These are phyloP conservation scores for Termitomyces sp. DNA, from an alignment of 768 basidiomycete species.

Conservation along the genomic window DNA sequence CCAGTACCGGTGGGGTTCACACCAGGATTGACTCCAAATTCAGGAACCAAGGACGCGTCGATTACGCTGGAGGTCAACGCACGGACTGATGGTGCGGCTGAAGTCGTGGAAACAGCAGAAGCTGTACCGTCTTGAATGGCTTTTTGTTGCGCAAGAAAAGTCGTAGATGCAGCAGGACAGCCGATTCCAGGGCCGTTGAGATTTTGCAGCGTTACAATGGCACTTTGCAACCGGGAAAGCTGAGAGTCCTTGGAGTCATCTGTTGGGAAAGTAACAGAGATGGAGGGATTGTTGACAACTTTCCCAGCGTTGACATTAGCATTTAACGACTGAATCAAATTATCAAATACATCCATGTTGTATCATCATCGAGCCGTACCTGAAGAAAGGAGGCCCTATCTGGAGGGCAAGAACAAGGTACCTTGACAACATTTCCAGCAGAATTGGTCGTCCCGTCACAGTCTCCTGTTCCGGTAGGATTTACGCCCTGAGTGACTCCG, in stretches of 20 bases:
- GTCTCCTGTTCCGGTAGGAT: slow-evolving; percentile 55
- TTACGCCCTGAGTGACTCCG: slow-evolving; percentile 49
- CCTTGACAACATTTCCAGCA: slow-evolving; percentile 49
- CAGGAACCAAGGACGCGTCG: slow-evolving; percentile 39
- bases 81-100: slow-evolving; percentile 18
- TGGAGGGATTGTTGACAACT: slow-evolving; percentile 59
- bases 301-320: slow-evolving; percentile 57
- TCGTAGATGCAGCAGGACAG: slow-evolving; percentile 64
- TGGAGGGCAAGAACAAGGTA: slow-evolving; percentile 66
- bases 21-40: slow-evolving; percentile 51
- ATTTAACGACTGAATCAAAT: slow-evolving; percentile 31
- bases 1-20: slow-evolving; percentile 56
- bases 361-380: slow-evolving; percentile 24
- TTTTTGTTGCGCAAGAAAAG: slow-evolving; percentile 41
- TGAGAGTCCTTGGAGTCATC: slow-evolving; percentile 49
- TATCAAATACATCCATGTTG: not conserved
- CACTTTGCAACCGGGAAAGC: slow-evolving; percentile 52
- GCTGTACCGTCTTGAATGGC: slow-evolving; percentile 29
- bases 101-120: slow-evolving; percentile 15
- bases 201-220: slow-evolving; percentile 70
- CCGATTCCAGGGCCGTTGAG: slow-evolving; percentile 61
- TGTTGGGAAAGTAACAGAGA: slow-evolving; percentile 58
- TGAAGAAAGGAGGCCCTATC: slow-evolving; percentile 44
- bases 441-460: slow-evolving; percentile 62
- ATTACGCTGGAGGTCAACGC: slow-evolving; percentile 12